phyloP scores from a whole-genome alignment of 192 early-diverging fungal species.

The Coemansia sp. region DNA sequence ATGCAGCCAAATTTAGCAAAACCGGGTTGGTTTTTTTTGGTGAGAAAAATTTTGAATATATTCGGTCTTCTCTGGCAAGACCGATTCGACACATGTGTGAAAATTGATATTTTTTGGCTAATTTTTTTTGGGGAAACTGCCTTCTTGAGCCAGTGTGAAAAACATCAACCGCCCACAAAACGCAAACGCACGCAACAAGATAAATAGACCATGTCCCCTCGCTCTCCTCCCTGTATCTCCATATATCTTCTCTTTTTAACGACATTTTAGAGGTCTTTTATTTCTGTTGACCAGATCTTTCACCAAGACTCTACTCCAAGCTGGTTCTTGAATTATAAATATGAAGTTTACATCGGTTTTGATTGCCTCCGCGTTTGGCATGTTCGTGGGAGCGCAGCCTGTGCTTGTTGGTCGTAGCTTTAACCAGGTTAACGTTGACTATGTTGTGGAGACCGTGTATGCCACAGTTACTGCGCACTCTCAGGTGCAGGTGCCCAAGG shows the following conservation, averaged over 20 bases:
- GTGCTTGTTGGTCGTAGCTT: conserved; percentile 14
- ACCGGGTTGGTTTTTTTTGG: too few species aligned
- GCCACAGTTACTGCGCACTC: neutral
- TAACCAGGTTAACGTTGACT: conserved; percentile 11
- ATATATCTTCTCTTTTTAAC: conserved; percentile 6
- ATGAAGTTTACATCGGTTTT: conserved; percentile 40
- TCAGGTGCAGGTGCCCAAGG: neutral
- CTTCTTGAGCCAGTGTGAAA: neutral
- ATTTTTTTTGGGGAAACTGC: neutral
- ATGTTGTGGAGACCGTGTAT: conserved; percentile 3
- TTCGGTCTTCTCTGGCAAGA: too few species aligned
- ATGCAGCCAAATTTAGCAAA: neutral
- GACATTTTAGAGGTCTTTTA: neutral
- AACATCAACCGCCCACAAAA: neutral
- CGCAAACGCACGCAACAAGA: neutral
- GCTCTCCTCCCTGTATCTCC: conserved; percentile 2
- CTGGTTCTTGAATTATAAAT: neutral
- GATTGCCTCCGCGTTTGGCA: conserved; percentile 28
- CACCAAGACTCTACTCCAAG: neutral
- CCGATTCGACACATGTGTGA: too few species aligned
- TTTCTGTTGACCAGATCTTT: conserved; percentile 42
- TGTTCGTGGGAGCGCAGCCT: conserved; percentile 31
- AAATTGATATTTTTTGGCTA: neutral
- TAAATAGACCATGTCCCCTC: conserved; percentile 1
- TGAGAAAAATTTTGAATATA: too few species aligned